phyloP scores from a whole-genome alignment of 2,329 filamentous ascomycete genomes.

The Monilinia fructigena region DNA sequence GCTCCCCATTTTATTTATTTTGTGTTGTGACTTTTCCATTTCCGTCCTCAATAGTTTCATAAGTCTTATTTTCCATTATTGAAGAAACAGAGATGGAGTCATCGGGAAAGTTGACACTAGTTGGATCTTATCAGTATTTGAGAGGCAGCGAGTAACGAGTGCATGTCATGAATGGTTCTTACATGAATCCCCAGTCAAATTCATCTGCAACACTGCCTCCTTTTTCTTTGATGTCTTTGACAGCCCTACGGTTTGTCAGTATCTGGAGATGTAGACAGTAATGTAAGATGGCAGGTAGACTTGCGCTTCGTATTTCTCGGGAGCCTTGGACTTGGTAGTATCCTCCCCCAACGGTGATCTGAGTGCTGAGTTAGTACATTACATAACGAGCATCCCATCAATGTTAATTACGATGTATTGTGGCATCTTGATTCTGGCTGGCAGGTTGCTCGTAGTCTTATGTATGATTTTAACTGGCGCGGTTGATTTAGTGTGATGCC shows the following conservation, averaged over 20 bases:
- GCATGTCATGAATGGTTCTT: neutral
- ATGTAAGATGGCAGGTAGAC: neutral
- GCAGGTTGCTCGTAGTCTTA: neutral
- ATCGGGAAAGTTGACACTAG: neutral
- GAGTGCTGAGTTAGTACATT: neutral
- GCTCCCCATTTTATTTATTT: neutral
- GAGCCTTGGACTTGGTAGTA: neutral
- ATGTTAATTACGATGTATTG: neutral
- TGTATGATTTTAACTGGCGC: neutral
- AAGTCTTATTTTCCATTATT: neutral
- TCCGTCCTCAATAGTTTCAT: neutral
- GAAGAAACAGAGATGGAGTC: neutral
- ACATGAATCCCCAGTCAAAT: slow-evolving; percentile 1
- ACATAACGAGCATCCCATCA: neutral
- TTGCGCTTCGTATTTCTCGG: slow-evolving; percentile 3
- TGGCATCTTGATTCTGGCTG: neutral
- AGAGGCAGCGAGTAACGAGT: neutral
- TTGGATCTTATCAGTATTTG: neutral
- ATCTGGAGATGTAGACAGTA: neutral
- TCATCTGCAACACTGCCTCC: neutral
- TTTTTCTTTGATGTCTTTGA: neutral
- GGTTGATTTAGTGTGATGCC: neutral
- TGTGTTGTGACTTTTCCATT: neutral
- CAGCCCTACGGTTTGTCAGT: neutral
- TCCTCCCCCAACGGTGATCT: neutral